Base-by-base conservation (phyloP, 306 rosid genomes). In the Castanospermum australe region DNA sequence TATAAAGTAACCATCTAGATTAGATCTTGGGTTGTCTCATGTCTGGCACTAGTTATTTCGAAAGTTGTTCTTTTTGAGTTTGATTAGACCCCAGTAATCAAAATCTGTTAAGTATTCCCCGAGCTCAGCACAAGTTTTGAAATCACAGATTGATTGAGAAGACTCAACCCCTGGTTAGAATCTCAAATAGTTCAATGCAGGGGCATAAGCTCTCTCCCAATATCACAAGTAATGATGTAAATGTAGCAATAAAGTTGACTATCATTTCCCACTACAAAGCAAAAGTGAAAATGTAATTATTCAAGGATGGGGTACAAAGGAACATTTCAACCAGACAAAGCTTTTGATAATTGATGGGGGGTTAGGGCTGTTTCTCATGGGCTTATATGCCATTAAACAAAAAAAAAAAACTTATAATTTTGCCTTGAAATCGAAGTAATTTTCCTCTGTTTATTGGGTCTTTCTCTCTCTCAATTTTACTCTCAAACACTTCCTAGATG, bases 221-320 rank as follows among this genome's bases (percentile, higher is more conserved):
- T 38, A 77, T 86, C 71, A 72, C 44, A 87, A 79, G 86, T 75
- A 85, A 88, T 88, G 81, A 92, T 84, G 84, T 41, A 56, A 73
- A 56, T 65, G 82, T 78, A 82, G 61, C 85, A 61, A 86, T 78
- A 84, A 87, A 90, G 89, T 89, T 92, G 89, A 90, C 79, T 81
- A 84, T 83, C 81, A 81, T 79, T 81, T 87, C 79, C 90, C 87
- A 87, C 90, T 67, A 66, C 78, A 90, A 83, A 88, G 87, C 88
- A 87, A 92, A 92, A 92, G 89, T 87, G 78, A 76, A 76, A 54
- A 66, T 81, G 89, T 83, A 88, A 90, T 90, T 90, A 87, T 85
- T 81, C 82, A 76, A 84, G 56, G 78, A 86, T 85, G 85, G 88
- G 91, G 84, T 74, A 90, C 84, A 79, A 25, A 70, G 59, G 83